A percentile compares a stretch with the other conserved stretches of the same genome.
Conservation (phyloP, 2,329 filamentous ascomycete species). For the Botrytis porri region DNA sequence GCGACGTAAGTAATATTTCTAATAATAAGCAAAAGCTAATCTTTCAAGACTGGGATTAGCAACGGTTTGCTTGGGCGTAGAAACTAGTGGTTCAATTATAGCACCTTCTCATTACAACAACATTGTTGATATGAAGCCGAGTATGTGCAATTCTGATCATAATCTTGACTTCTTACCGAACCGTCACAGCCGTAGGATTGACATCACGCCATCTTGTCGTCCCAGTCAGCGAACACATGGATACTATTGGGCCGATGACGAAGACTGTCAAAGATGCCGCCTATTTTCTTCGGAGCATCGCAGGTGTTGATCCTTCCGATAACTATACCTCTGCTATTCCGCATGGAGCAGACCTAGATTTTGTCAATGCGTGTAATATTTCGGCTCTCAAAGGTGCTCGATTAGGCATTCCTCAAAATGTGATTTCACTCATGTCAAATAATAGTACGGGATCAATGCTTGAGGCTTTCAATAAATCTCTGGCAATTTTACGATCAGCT, state of each 20-base stretch:
- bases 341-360: neutral
- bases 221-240: conserved; percentile 29
- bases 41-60: conserved; percentile 37
- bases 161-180: neutral
- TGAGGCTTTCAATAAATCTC: neutral
- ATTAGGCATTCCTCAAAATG: conserved; percentile 47
- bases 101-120: conserved; percentile 3
- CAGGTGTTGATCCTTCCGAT: conserved; percentile 26
- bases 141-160: neutral
- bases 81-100: conserved; percentile 21
- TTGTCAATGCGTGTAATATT: conserved; percentile 41
- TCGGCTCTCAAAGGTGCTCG: conserved; percentile 40
- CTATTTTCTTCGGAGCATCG: conserved; percentile 30
- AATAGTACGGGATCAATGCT: neutral
- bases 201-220: conserved; percentile 12
- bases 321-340: conserved; percentile 43
- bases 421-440: conserved; percentile 42
- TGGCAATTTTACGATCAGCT: neutral
- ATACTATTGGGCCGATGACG: conserved; percentile 34
- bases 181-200: conserved; percentile 39
- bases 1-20: conserved; percentile 20
- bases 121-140: conserved; percentile 22
- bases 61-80: conserved; percentile 46
- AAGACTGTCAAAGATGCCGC: conserved; percentile 34
- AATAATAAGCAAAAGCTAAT: neutral